These are phyloP conservation scores for Globisporangium barbulae DNA, from an alignment of 352 stramenopile genomes.

Conservation along the genomic window DNA sequence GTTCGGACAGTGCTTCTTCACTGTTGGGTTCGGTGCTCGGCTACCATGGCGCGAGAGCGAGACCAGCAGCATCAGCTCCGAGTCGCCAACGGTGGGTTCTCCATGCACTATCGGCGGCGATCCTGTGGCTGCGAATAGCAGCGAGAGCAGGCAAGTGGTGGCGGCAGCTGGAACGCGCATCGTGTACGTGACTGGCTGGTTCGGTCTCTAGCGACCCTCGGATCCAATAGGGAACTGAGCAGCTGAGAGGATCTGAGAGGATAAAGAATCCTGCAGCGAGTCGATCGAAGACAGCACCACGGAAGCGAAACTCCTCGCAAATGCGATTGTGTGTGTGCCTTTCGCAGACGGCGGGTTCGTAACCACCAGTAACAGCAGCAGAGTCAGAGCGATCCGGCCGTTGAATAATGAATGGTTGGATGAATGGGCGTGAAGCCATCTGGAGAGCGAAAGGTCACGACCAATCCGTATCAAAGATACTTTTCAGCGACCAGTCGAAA, in stretches of 20 bases:
- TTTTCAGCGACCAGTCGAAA: neutral
- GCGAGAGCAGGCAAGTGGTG: conserved; percentile 5
- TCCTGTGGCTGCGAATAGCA: neutral
- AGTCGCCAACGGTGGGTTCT: conserved; percentile 19
- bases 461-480: too few species aligned
- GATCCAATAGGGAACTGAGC: conserved; percentile 8
- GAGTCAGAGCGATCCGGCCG: neutral
- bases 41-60: conserved; percentile 71
- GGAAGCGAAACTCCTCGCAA: conserved; percentile 4
- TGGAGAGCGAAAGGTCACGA: too few species aligned
- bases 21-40: conserved; percentile 62
- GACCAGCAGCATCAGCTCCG: conserved; percentile 62
- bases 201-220: neutral
- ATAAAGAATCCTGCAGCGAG: neutral
- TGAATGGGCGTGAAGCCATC: neutral
- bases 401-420: neutral
- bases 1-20: conserved; percentile 61
- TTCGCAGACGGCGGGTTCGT: neutral
- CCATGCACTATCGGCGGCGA: neutral
- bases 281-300: too few species aligned
- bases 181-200: neutral
- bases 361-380: neutral
- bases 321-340: neutral
- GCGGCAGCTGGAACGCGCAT: conserved; percentile 6
- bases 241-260: neutral